Conservation (phyloP, 2,329 filamentous ascomycete genomes). For the Xylariaceae sp. region DNA sequence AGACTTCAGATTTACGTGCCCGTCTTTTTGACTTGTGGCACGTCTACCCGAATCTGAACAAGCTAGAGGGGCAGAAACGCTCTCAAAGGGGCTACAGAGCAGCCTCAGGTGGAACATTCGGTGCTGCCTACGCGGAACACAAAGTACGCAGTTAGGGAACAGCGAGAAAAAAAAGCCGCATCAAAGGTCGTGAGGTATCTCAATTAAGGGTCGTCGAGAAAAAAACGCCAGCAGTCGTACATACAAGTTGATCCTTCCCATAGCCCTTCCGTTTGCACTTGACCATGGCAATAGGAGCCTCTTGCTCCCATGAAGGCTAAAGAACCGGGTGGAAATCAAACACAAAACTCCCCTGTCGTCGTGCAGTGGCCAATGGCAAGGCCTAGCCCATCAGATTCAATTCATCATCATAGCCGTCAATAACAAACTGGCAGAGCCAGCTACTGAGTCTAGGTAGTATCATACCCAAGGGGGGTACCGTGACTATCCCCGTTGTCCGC, state of each 20-base stretch:
- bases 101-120: neutral
- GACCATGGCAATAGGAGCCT: conserved; percentile 23
- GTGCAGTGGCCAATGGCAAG: conserved; percentile 15
- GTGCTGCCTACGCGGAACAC: neutral
- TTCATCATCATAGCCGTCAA: conserved; percentile 32
- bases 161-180: neutral
- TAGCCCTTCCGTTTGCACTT: conserved; percentile 14
- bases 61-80: neutral
- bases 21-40: neutral
- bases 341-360: conserved; percentile 18
- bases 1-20: neutral
- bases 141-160: neutral
- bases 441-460: conserved; percentile 4
- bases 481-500: conserved; percentile 20
- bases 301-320: conserved; percentile 29
- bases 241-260: conserved; percentile 34
- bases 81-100: neutral
- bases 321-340: conserved; percentile 29
- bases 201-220: conserved; percentile 37
- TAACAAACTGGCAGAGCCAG: conserved; percentile 27
- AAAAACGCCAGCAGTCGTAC: conserved; percentile 46
- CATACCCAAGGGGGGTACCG: conserved; percentile 25
- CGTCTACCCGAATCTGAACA: neutral
- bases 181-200: conserved; percentile 31
- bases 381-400: conserved; percentile 32